Conservation (phyloP, 139 green algal genomes). For the Chlamydomonas sp. region DNA sequence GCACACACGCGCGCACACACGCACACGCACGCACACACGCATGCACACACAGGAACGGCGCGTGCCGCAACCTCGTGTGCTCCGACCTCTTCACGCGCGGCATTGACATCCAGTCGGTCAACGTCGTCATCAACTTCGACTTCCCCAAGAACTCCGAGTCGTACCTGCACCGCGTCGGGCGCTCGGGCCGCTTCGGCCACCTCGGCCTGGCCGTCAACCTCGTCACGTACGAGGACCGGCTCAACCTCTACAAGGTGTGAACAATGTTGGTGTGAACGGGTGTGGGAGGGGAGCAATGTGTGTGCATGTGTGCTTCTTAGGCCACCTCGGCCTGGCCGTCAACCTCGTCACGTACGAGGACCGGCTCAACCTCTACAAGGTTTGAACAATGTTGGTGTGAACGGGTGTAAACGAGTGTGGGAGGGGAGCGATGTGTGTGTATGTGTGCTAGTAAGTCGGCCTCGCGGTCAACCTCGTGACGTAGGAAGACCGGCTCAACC, state of each 20-base stretch:
- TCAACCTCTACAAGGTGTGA: too few relatives aligned
- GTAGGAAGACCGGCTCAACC: slow-evolving; percentile 97
- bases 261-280: too few relatives aligned
- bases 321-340: slow-evolving; percentile 96
- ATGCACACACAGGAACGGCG: too few relatives aligned
- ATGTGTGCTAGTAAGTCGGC: too few relatives aligned
- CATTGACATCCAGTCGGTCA: slow-evolving; percentile 98
- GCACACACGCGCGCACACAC: too few relatives aligned
- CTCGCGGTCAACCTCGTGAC: slow-evolving; percentile 98
- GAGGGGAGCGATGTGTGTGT: too few relatives aligned
- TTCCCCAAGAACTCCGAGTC: slow-evolving; percentile 99
- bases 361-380: slow-evolving; percentile 96
- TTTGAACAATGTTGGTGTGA: too few relatives aligned
- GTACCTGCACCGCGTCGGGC: slow-evolving; percentile 95
- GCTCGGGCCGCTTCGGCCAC: slow-evolving; percentile 97
- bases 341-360: slow-evolving; percentile 99
- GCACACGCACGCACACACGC: too few relatives aligned
- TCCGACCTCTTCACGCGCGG: slow-evolving; percentile 95
- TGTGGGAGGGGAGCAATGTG: too few relatives aligned
- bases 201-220: slow-evolving; percentile 96
- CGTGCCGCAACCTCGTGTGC: slow-evolving; percentile 96
- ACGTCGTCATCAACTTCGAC: slow-evolving; percentile 99
- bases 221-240: slow-evolving; percentile 97
- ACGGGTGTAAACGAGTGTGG: too few relatives aligned
- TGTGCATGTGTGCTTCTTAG: too few relatives aligned